Evolutionary conservation across 805 yeast species (phyloP).

Genomic region (Scheffersomyces spartinae): DNA sequence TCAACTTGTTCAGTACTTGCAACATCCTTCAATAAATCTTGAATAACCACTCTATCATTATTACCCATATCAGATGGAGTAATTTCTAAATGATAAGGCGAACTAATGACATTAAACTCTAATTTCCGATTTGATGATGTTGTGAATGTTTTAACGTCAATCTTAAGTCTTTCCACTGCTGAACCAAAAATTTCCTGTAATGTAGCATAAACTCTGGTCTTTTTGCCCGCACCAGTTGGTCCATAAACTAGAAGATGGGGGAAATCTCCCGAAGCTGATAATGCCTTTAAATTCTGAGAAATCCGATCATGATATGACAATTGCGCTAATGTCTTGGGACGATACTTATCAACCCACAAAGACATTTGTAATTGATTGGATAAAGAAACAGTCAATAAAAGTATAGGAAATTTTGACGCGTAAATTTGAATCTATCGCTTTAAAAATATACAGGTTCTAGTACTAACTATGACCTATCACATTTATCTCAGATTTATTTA

Average conservation of each 20-base stretch:
- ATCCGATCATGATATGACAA: constrained; percentile 60
- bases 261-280: constrained; percentile 67
- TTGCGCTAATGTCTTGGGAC: constrained; percentile 58
- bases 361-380: no score
- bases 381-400: no score
- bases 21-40: constrained; percentile 83
- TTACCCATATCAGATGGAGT: constrained; percentile 97
- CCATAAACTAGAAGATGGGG: constrained; percentile 93
- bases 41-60: constrained; percentile 90
- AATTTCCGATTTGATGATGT: constrained; percentile 66
- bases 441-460: no score
- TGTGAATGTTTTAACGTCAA: constrained; percentile 77
- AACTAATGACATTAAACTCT: constrained; percentile 87
- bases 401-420: no score
- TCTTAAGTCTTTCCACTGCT: constrained; percentile 67
- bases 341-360: constrained; percentile 91
- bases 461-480: no score
- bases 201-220: constrained; percentile 79
- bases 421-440: no score
- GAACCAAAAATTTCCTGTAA: constrained; percentile 73
- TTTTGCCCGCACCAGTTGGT: constrained; percentile 95
- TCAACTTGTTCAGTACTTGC: constrained; percentile 97
- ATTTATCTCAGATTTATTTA: no score
- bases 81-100: constrained; percentile 84
- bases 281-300: constrained; percentile 50